A percentile compares a stretch with the other conserved stretches of the same genome.
Evolutionary conservation across 805 yeast genomes (phyloP).

Genomic region (Zygosaccharomyces lentus): DNA sequence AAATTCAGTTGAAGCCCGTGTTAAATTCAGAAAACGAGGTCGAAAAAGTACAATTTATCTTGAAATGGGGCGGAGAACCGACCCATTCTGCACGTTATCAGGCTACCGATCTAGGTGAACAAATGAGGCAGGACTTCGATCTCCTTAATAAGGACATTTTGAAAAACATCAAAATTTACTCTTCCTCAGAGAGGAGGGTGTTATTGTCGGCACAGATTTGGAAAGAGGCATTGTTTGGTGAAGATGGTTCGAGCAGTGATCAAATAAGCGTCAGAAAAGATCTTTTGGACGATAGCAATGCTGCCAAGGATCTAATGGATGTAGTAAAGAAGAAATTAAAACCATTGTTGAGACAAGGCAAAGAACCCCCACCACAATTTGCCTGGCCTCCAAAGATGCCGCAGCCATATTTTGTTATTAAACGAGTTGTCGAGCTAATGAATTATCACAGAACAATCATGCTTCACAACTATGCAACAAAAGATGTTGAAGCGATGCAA

Average conservation of each 20-base stretch:
- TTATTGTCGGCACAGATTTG: conserved; percentile 87
- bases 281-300: conserved; percentile 90
- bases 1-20: conserved; percentile 91
- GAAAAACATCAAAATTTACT: conserved; percentile 78
- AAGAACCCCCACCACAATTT: conserved; percentile 94
- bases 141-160: conserved; percentile 79
- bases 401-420: conserved; percentile 90
- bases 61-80: conserved; percentile 99
- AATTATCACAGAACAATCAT: conserved; percentile 80
- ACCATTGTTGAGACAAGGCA: conserved; percentile 90
- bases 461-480: conserved; percentile 70
- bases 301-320: conserved; percentile 97
- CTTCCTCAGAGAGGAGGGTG: conserved; percentile 93
- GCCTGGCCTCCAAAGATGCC: conserved; percentile 99
- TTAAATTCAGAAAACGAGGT: conserved; percentile 63
- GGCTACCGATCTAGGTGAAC: conserved; percentile 93
- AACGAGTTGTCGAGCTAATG: conserved; percentile 93
- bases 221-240: conserved; percentile 69
- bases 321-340: conserved; percentile 94
- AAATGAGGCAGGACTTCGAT: conserved; percentile 85
- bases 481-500: conserved; percentile 66
- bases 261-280: conserved; percentile 82
- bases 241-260: conserved; percentile 69
- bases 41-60: conserved; percentile 90
- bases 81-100: conserved; percentile 96